Conservation (phyloP, 2,329 filamentous ascomycete species). For the Fusarium nelsonii region DNA sequence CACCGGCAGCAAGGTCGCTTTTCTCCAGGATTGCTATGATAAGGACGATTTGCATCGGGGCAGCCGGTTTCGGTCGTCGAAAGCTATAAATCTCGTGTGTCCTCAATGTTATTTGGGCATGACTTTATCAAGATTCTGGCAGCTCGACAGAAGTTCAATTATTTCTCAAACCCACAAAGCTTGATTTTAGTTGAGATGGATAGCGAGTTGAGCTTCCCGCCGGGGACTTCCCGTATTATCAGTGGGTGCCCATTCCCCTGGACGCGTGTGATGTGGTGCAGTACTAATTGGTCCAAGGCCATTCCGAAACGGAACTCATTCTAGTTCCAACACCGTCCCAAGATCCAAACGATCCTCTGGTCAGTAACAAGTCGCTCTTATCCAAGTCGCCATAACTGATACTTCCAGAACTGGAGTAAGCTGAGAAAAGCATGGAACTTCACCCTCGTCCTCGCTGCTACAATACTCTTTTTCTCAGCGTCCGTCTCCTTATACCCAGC, state of each 20-base stretch:
- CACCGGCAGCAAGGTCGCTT: neutral
- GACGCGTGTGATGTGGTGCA: too few species aligned
- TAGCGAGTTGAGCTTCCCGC: slow-evolving; percentile 12
- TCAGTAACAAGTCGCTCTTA: neutral
- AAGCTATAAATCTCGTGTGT: neutral
- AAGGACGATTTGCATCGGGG: neutral
- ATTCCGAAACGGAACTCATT: neutral
- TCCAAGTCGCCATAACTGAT: neutral
- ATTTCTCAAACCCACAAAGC: neutral
- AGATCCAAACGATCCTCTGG: slow-evolving; percentile 48
- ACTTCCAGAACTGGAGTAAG: slow-evolving; percentile 45
- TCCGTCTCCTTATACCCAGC: neutral
- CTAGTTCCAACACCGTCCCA: slow-evolving; percentile 23
- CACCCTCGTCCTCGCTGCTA: slow-evolving; percentile 39
- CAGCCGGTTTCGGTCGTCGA: neutral
- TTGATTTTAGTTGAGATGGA: neutral
- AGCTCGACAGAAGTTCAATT: too few species aligned
- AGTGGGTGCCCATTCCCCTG: neutral
- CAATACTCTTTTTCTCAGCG: slow-evolving; percentile 44
- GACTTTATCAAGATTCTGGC: neutral
- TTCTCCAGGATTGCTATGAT: neutral
- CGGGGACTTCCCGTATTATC: slow-evolving; percentile 14
- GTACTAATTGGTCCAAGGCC: neutral
- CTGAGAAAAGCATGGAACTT: slow-evolving; percentile 46
- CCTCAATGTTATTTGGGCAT: neutral